Conservation (phyloP, 129 eudicot genomes). For the Logfia minima region DNA sequence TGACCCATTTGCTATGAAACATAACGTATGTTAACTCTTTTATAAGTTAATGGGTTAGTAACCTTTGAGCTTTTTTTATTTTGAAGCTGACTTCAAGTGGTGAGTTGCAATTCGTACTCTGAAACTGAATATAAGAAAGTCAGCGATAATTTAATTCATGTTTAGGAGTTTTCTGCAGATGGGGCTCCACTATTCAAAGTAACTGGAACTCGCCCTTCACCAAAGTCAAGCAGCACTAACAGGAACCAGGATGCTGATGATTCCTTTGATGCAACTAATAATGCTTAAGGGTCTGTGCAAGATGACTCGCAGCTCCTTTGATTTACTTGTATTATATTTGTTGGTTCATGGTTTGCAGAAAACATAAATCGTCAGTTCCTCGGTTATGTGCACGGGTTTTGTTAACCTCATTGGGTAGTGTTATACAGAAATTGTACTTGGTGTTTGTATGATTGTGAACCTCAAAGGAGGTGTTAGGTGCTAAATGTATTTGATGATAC, state of each 20-base stretch:
- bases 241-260: conserved; percentile 37
- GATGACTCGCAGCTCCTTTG: conserved; percentile 96
- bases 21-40: too few relatives aligned
- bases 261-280: conserved; percentile 36
- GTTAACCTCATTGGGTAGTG: neutral
- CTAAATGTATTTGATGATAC: conserved; percentile 28
- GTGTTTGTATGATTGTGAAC: conserved; percentile 25
- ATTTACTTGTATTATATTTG: conserved; percentile 14
- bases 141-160: too few relatives aligned
- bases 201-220: conserved; percentile 44
- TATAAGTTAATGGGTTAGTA: too few relatives aligned
- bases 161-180: too few relatives aligned
- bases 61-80: too few relatives aligned
- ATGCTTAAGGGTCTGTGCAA: conserved; percentile 47
- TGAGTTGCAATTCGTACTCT: too few relatives aligned
- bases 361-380: neutral
- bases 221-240: conserved; percentile 35
- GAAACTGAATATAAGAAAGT: too few relatives aligned
- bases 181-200: too few relatives aligned
- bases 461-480: conserved; percentile 26
- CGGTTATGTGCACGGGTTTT: conserved; percentile 5
- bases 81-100: too few relatives aligned
- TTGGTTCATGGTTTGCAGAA: conserved; percentile 8
- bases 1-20: too few relatives aligned
- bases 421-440: conserved; percentile 14